Base-by-base conservation (phyloP, 2,329 filamentous ascomycete genomes). In the Nemania serpens region DNA sequence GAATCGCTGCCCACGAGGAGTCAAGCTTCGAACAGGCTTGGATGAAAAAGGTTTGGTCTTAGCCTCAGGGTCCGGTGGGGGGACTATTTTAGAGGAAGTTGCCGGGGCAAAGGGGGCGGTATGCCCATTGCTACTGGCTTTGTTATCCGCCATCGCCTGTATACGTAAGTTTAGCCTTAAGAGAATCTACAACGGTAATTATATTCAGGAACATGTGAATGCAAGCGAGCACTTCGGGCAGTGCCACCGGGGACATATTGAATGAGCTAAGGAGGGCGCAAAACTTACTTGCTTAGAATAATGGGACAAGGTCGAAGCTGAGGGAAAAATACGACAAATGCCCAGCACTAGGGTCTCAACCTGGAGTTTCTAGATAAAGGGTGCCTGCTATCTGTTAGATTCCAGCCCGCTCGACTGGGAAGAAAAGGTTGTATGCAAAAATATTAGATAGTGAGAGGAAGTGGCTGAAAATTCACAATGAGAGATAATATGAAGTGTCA, bases 1-100 rank as follows among this genome's bases (percentile, higher is more conserved):
- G 58, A 78, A 79, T 29, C 75, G 68, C 5, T 69, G 70, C 3
- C 71, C 73, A 29, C 75, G 75, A 10, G 73, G 74, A 9, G 71
- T 74, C 5, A 66, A 49, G 15, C 59, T 68, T 45, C 58, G 61
- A 17, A 61, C 58, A 52, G 65, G 34, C 15, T 55, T 61, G 20
- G 52, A 49, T 1, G 20, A 15, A 2, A 45, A 39, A 11, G 25
- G 33, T 17, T 52, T 15, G n/a, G 37, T 20, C 9, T 54, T 22
- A n/a, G 34, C 18, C 13, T 58, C 45, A 17, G 25, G 29, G 9
- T 56, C 43, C 5, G 45, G 15, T 10, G 25, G 17, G 36, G 50
- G 25, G n/a, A 18, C 15, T 13, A 9, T 18, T 5, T 34, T 41
- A 4, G 34, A 39, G 5, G 41, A 51, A 20, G 6, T 22, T 55